Conservation (phyloP, 441 rosid genomes). For the Mallotus repandus region DNA sequence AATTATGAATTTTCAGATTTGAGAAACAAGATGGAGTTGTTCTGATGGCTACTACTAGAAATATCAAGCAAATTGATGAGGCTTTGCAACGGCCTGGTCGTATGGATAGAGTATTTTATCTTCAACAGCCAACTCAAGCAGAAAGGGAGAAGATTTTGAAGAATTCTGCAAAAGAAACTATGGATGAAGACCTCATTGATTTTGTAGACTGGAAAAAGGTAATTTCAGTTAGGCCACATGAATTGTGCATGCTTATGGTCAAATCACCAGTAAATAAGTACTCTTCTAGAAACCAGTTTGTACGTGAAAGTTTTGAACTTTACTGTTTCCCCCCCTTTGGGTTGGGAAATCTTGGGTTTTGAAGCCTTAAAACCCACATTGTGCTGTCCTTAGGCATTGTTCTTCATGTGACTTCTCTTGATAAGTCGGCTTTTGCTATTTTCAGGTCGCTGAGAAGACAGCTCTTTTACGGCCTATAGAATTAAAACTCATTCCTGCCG, state of each 20-base stretch:
- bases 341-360: background rate
- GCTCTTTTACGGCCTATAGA: constrained; percentile 85
- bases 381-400: background rate
- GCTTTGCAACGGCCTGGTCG: constrained; percentile 96
- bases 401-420: constrained; percentile 17
- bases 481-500: constrained; percentile 88
- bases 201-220: constrained; percentile 94
- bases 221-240: constrained; percentile 11
- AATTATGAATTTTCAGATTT: constrained; percentile 47
- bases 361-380: background rate
- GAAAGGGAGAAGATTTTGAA: constrained; percentile 91
- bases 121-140: constrained; percentile 83
- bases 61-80: constrained; percentile 90
- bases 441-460: constrained; percentile 94
- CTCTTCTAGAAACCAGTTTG: constrained; percentile 1
- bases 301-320: constrained; percentile 2
- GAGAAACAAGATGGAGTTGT: constrained; percentile 99
- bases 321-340: background rate
- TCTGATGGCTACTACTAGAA: constrained; percentile 93
- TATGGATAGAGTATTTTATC: constrained; percentile 94
- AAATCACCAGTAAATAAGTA: background rate
- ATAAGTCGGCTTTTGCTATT: constrained; percentile 25
- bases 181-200: constrained; percentile 82
- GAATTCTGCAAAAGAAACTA: constrained; percentile 79
- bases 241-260: background rate